Percentiles rank a stretch among this genome's conserved stretches.
These are phyloP conservation scores for Cardamine occulta DNA, from an alignment of 345 rosid genomes.

Conservation along the genomic window DNA sequence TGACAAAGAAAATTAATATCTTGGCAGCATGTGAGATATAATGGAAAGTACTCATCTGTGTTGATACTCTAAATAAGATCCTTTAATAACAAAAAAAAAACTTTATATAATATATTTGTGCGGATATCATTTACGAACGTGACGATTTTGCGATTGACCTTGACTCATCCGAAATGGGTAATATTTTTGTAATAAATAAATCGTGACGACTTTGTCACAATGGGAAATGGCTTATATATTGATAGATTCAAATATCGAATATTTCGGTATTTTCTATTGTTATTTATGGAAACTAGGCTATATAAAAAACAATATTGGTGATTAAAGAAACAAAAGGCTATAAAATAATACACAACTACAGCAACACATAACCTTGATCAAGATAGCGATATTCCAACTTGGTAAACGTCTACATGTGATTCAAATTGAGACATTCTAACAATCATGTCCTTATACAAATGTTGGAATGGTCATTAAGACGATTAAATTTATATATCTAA, in stretches of 20 bases:
- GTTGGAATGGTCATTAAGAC: background rate
- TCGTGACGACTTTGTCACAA: background rate
- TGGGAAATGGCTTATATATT: background rate
- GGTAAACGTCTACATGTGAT: background rate
- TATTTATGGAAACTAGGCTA: background rate
- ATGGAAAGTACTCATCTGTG: background rate
- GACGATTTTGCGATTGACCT: background rate
- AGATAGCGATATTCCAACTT: slow-evolving; percentile 9
- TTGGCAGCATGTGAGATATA: too few species aligned
- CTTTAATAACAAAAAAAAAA: too few species aligned
- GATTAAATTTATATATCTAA: background rate
- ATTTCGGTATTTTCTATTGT: background rate
- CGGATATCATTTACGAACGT: background rate
- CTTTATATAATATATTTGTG: background rate
- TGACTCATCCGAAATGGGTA: background rate
- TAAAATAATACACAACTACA: background rate
- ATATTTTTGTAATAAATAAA: background rate
- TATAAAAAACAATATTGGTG: background rate
- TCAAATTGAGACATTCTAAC: background rate
- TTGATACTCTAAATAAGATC: background rate
- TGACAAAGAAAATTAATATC: too few species aligned
- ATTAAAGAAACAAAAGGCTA: too few species aligned
- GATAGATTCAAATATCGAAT: background rate
- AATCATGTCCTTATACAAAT: background rate
- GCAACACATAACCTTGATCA: background rate